Evolutionary conservation across 1,284 basidiomycete species (phyloP), one percentile per base, ranked within the genome.

Genomic region (Apiotrichum siamense): DNA sequence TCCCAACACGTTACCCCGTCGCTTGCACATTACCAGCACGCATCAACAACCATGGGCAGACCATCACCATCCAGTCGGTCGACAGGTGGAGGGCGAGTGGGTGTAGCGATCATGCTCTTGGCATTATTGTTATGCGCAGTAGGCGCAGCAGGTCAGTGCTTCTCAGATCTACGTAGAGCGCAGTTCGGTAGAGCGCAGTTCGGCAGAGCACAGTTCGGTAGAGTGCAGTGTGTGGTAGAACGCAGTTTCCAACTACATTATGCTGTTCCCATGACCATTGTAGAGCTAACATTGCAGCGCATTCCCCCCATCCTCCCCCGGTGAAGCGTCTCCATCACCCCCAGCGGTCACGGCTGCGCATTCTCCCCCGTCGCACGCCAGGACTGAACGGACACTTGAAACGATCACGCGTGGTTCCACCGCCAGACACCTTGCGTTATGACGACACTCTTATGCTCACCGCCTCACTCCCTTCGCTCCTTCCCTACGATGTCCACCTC

Each of bases 301-400:
- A 64, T 20, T 68, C 67, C 47, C 52, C 62, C 0, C 64, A 59
- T 26, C 66, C 67, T 23, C 64, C 69, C 31, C 70, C 69, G 10
- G 52, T 73, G 0, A 54, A 60, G 26, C 59, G 69, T 12, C 42
- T 72, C 11, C 64, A 67, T 40, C 58, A 62, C 32, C 67, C 69
- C 3, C 40, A 55, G 10, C 46, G 59, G 1, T 60, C 63, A 1
- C 50, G 57, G 7, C 45, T 72, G 6, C 56, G 62, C 21, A 85
- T 87, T 52, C 74, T 87, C 32, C 84, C 85, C 24, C 78, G 83
- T 60, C 31, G 25, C 18, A 67, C 60, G 49, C 59, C 45, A 9
- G 33, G 33, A 4, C 12, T 20, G 47, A 29, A 29, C 13, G 47
- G 47, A 24, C 49, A 46, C 26, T 35, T 26, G 26, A 40, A 25